These are phyloP conservation scores for Lecanicillium sp. DNA, from an alignment of 2,329 filamentous ascomycete species.

Conservation along the genomic window DNA sequence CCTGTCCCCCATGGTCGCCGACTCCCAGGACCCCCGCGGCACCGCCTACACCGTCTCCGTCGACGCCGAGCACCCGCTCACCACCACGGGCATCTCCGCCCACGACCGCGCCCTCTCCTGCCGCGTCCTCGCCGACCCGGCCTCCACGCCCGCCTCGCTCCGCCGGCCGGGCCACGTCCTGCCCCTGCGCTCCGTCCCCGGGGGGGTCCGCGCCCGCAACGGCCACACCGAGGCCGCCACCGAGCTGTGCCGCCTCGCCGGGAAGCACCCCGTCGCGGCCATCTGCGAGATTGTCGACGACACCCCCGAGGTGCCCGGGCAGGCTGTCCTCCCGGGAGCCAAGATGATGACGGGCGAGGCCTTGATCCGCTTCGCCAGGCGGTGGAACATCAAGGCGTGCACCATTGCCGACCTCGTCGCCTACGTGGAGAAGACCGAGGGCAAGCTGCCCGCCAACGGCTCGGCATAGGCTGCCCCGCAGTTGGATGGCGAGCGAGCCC, in stretches of 20 bases:
- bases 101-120: slow-evolving; percentile 81
- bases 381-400: slow-evolving; percentile 86
- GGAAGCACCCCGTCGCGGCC: slow-evolving; percentile 68
- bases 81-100: slow-evolving; percentile 86
- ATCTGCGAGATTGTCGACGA: slow-evolving; percentile 93
- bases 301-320: slow-evolving; percentile 64
- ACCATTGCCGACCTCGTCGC: slow-evolving; percentile 87
- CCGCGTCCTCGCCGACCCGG: slow-evolving; percentile 65
- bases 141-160: slow-evolving; percentile 54
- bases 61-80: slow-evolving; percentile 65
- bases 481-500: neutral
- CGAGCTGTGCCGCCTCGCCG: slow-evolving; percentile 81
- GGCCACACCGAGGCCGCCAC: slow-evolving; percentile 94
- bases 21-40: slow-evolving; percentile 72
- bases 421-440: slow-evolving; percentile 72
- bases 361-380: slow-evolving; percentile 80
- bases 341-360: slow-evolving; percentile 90
- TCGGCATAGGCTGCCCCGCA: slow-evolving; percentile 18
- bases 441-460: slow-evolving; percentile 47
- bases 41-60: slow-evolving; percentile 93
- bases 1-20: slow-evolving; percentile 82
- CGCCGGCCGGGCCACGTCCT: slow-evolving; percentile 85
- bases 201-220: slow-evolving; percentile 70
- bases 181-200: slow-evolving; percentile 70
- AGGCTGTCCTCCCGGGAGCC: slow-evolving; percentile 57